Base-by-base conservation (phyloP, 176 grass and related monocot species). In the Tillandsia leiboldiana region DNA sequence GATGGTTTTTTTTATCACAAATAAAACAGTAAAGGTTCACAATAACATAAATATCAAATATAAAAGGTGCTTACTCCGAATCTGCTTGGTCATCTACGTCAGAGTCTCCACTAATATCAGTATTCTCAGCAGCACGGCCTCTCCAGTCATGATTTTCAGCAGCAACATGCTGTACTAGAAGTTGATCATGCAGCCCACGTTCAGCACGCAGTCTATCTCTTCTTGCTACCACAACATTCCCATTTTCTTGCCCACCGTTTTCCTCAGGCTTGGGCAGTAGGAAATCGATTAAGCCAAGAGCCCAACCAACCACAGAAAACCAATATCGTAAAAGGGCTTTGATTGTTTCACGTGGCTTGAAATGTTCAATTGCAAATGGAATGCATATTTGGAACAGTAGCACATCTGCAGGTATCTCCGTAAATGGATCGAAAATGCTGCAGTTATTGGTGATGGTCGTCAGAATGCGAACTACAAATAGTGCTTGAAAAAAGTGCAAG, bases 361-460 rank as follows among this genome's bases (percentile, higher is more conserved):
- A 99, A 75, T 99, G 95, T 78, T 99, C 95, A 79, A 99, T 93
- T 2, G 90, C 95, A 57, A 93, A 99, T 59, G 95, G 95, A 69
- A 99, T 99, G 82, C 95, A 90, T 72, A 99, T 99, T 86, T 94
- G 87, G 64, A 99, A 87, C 75, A 99, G 67, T 51, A 94, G 82
- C 11, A 99, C 85, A 14, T 99, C 89, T 53, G 91, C 82, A 72
- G 95, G 89, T 68, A 99, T 87, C 80, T 99, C 95, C 1, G 87
- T 99, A 65, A 99, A 94, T 12, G 95, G 95, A 51, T 99, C 95
- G 11, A 86, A 99, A 70, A 99, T 90, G 75, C 95, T 99, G 84
- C 80, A 91, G 66, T 17, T 62, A 49, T 15, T n/a, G 33, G 64
- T 17, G 66, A 0, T 20, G 3, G 12, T 13, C 15, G 71, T 72